Conservation (phyloP, 305 asterid species). For the Fraxinus ornus region DNA sequence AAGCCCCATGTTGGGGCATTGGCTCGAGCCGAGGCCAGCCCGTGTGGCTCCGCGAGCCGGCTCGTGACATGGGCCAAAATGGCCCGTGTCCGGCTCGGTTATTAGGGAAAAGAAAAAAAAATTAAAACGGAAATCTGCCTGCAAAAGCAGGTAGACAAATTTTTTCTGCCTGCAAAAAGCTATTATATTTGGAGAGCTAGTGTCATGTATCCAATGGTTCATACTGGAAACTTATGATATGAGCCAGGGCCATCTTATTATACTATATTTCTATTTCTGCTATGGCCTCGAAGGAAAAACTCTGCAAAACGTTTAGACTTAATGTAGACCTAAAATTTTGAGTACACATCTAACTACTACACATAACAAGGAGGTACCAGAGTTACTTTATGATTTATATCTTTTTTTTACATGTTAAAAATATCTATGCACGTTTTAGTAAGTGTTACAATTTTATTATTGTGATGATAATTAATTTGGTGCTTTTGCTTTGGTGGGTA, state of each 20-base stretch:
- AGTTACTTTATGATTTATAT: no score
- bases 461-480: neutral
- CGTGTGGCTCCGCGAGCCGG: no score
- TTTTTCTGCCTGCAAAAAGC: neutral
- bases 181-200: neutral
- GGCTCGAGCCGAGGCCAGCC: no score
- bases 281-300: neutral
- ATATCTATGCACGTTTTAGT: neutral
- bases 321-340: neutral
- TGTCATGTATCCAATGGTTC: neutral
- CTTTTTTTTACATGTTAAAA: neutral
- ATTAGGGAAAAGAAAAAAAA: no score
- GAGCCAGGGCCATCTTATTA: neutral
- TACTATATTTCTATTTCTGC: neutral
- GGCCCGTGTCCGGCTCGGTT: no score
- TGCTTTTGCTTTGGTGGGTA: neutral
- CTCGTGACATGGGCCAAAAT: no score
- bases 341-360: neutral
- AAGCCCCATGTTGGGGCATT: no score
- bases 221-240: neutral
- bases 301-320: neutral
- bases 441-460: neutral
- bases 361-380: neutral
- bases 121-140: no score
- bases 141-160: no score